Evolutionary conservation across 225 moss, liverwort and hornwort genomes (phyloP).

Genomic region (Polytrichum formosum): DNA sequence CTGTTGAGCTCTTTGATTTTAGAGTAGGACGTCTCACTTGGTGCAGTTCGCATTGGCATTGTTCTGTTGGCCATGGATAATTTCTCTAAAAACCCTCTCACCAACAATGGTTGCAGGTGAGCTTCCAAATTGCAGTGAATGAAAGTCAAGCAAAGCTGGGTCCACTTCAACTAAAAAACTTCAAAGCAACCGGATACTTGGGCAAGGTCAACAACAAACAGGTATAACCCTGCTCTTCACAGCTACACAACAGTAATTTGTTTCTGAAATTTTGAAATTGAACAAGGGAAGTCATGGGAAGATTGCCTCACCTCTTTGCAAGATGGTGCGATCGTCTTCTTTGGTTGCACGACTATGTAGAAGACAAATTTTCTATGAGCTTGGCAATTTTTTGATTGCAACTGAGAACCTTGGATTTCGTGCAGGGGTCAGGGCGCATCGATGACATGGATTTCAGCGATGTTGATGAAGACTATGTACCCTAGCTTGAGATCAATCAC

Average conservation of each 20-base stretch:
- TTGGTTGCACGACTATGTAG: too few species aligned
- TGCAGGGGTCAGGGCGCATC: constrained; percentile 74
- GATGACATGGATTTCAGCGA: constrained; percentile 64
- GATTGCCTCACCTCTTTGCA: not conserved
- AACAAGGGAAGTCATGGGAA: not conserved
- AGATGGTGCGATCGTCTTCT: too few species aligned
- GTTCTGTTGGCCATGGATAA: too few species aligned
- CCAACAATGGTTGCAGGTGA: constrained; percentile 34
- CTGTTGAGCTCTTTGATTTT: too few species aligned
- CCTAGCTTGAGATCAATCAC: constrained; percentile 12
- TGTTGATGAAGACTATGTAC: constrained; percentile 61
- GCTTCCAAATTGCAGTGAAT: constrained; percentile 66
- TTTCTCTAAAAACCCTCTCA: too few species aligned
- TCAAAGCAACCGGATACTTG: constrained; percentile 75
- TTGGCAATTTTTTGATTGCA: too few species aligned
- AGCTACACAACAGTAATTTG: not conserved
- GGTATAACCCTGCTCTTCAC: constrained; percentile 18
- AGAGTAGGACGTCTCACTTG: too few species aligned
- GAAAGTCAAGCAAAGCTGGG: constrained; percentile 70
- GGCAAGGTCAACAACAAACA: constrained; percentile 74
- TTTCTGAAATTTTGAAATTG: not conserved
- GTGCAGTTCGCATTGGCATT: too few species aligned
- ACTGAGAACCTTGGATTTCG: not conserved
- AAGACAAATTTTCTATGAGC: too few species aligned
- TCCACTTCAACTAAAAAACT: constrained; percentile 60